Conservation (phyloP, 331 rosid genomes). For the Quercus phellos region DNA sequence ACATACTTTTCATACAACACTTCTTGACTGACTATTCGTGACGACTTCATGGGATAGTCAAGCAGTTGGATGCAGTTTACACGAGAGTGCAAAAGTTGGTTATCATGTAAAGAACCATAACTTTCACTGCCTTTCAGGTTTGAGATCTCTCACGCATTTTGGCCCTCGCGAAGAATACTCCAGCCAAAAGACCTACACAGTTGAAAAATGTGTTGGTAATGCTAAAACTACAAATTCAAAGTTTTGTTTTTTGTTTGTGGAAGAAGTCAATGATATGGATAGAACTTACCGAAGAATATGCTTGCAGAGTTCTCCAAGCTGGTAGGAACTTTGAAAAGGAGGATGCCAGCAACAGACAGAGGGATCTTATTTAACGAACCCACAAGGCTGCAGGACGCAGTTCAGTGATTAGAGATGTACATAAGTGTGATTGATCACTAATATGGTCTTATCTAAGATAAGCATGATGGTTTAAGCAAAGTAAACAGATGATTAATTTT, state of each 20-base stretch:
- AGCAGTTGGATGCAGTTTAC: not conserved
- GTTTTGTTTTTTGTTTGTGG: not conserved
- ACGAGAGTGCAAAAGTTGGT: conserved; percentile 2
- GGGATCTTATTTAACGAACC: conserved; percentile 99
- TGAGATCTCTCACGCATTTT: conserved; percentile 78
- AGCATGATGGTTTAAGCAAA: not conserved
- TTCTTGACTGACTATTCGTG: not conserved
- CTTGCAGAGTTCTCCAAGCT: conserved; percentile 88
- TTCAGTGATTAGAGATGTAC: conserved; percentile 21
- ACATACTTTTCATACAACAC: not conserved
- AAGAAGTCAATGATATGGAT: not conserved
- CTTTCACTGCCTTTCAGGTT: conserved; percentile 26
- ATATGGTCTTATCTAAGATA: not conserved
- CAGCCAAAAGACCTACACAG: conserved; percentile 86
- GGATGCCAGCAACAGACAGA: conserved; percentile 83
- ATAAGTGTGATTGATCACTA: not conserved
- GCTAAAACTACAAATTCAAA: conserved; percentile 12
- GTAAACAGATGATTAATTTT: not conserved
- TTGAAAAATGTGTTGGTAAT: conserved; percentile 3
- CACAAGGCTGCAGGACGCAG: conserved; percentile 69
- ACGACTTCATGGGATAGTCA: conserved; percentile 1
- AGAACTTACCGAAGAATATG: conserved; percentile 81
- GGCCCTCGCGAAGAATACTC: conserved; percentile 89
- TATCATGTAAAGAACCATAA: not conserved
- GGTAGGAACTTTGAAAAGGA: conserved; percentile 87